Evolutionary conservation across 495 filamentous ascomycete genomes (phyloP), one percentile per base, ranked within the genome.

Genomic region (Trichoderma asperelloides): DNA sequence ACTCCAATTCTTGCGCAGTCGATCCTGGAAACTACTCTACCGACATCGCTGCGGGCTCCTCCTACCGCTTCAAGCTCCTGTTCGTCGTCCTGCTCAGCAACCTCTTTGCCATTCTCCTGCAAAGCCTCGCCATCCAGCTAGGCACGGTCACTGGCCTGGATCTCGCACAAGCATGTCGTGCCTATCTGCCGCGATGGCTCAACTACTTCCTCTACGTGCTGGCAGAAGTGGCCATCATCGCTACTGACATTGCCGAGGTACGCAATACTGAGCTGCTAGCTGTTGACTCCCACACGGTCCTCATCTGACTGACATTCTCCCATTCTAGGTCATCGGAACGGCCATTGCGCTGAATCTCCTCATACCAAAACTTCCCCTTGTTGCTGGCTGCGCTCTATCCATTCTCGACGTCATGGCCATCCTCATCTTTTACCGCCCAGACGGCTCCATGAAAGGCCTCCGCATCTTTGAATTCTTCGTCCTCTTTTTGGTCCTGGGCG

Each of bases 301-400:
- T 47, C 33, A 7, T 37, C 6, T 47, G 43, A n/a, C 43, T 47
- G 4, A 47, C 43, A 47, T 13, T 47, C 5, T 25, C 25, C 11
- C 25, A n/a, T 66, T 1, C 33, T 67, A 91, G 89, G 91, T 97
- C 43, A 91, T 96, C 69, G 93, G 93, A 47, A 93, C 90, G 1
- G 92, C 93, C 3, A 96, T 97, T 72, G 90, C 90, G n/a, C 80
- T 96, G 66, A 95, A 96, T 72, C 77, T 97, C 15, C 84, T 97
- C 3, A 78, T 92, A 11, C 82, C 82, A 15, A 83, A 91, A 28
- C 83, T 97, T 8, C 93, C 93, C 1, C 80, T 97, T 3, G 88
- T 95, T 2, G 92, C 90, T 15, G 93, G 93, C 33, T 96, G 93
- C 72, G 92, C 91, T 28, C 84, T 97, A 62, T 93, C 91, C 3